Conservation (phyloP, 2,329 filamentous ascomycete species). For the Arachnopeziza araneosa region DNA sequence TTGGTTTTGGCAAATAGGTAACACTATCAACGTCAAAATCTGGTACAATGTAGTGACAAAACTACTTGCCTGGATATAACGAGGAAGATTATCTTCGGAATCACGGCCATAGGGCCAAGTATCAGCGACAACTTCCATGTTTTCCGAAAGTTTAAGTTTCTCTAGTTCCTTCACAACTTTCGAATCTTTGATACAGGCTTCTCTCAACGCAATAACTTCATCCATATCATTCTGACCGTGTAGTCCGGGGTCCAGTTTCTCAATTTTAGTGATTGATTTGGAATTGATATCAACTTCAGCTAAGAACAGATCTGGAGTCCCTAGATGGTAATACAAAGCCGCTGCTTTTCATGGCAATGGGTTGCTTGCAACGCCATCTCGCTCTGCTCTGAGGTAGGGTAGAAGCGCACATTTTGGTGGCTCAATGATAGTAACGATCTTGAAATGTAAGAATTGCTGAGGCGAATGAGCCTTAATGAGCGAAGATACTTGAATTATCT, state of each 20-base stretch:
- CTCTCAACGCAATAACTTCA: conserved; percentile 20
- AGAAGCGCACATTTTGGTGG: conserved; percentile 20
- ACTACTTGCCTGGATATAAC: conserved; percentile 21
- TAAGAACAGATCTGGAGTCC: conserved; percentile 18
- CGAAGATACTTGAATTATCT: conserved; percentile 16
- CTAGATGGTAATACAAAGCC: conserved; percentile 20
- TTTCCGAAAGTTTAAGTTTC: conserved; percentile 17
- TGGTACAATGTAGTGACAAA: background rate
- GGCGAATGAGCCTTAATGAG: conserved; percentile 15
- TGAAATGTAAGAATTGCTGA: conserved; percentile 20
- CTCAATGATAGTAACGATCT: conserved; percentile 20
- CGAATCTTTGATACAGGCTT: conserved; percentile 18
- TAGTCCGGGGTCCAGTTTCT: conserved; percentile 16
- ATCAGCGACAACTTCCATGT: conserved; percentile 20
- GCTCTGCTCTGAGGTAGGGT: conserved; percentile 16
- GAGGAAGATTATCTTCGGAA: conserved; percentile 17
- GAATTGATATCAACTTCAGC: conserved; percentile 17
- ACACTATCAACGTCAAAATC: conserved; percentile 11
- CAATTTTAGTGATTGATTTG: conserved; percentile 11
- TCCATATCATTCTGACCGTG: conserved; percentile 24
- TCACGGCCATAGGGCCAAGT: conserved; percentile 26
- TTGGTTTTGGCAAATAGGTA: conserved; percentile 19
- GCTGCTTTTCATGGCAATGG: conserved; percentile 14
- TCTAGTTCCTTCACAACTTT: conserved; percentile 17
- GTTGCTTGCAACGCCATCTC: conserved; percentile 10